phyloP scores from a whole-genome alignment of 768 basidiomycete species.

The Mycena albidolilacea region DNA sequence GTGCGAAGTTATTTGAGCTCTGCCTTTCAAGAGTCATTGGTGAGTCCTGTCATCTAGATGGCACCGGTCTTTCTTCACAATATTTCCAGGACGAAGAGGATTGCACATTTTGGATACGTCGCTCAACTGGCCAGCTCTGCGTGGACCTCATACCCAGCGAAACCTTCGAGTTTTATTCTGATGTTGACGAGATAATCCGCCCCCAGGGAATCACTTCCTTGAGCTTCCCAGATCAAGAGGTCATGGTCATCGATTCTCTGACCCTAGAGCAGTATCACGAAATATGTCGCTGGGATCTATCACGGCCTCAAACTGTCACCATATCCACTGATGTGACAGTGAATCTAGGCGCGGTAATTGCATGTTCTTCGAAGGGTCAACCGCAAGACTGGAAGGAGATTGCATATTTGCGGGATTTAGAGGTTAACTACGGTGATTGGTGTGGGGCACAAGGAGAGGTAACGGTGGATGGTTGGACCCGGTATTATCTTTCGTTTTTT shows the following conservation, averaged over 20 bases:
- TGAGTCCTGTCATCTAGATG: neutral
- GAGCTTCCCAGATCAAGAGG: neutral
- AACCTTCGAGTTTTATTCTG: neutral
- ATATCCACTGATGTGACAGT: neutral
- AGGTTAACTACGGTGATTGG: neutral
- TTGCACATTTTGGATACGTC: neutral
- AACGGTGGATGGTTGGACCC: neutral
- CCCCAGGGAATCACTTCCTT: neutral
- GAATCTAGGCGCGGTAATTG: neutral
- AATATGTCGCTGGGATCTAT: neutral
- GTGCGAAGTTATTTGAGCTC: neutral
- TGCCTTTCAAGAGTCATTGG: neutral
- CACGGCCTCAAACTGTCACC: neutral
- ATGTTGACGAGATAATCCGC: neutral
- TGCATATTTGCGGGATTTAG: neutral
- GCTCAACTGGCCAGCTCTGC: neutral
- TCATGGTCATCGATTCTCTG: neutral
- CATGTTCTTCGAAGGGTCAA: neutral
- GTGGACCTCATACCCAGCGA: neutral
- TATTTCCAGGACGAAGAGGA: neutral
- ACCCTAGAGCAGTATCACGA: neutral
- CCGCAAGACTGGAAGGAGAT: neutral
- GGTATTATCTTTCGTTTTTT: neutral
- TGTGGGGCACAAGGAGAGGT: neutral
- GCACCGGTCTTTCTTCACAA: neutral